Percentiles rank a stretch among this genome's conserved stretches.
These are phyloP conservation scores for Neurospora sp. DNA, from an alignment of 495 filamentous ascomycete species.

Conservation along the genomic window DNA sequence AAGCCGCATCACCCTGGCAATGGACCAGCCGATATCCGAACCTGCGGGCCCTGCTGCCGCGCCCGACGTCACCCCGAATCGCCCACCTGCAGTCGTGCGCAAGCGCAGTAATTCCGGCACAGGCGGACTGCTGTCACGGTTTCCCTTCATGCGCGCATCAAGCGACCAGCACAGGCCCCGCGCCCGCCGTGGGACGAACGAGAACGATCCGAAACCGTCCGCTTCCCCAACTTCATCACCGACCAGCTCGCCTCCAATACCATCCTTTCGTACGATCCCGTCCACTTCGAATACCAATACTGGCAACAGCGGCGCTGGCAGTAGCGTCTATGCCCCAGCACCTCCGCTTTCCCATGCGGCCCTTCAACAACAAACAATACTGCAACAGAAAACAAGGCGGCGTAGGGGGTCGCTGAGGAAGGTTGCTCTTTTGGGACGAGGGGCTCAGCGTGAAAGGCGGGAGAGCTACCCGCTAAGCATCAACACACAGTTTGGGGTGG, in stretches of 20 bases:
- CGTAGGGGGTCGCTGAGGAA: constrained; percentile 73
- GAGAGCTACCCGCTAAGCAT: constrained; percentile 36
- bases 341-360: constrained; percentile 35
- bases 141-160: constrained; percentile 53
- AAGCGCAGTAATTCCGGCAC: constrained; percentile 23
- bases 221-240: constrained; percentile 8
- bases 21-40: constrained; percentile 13
- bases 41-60: constrained; percentile 1
- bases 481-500: constrained; percentile 25
- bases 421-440: constrained; percentile 64
- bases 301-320: constrained; percentile 21
- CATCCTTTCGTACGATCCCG: constrained; percentile 18
- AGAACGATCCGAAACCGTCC: constrained; percentile 12
- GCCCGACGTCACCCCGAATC: constrained; percentile 12
- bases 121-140: constrained; percentile 49
- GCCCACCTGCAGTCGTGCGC: constrained; percentile 12
- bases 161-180: constrained; percentile 32
- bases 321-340: constrained; percentile 23
- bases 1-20: not conserved
- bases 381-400: constrained; percentile 61
- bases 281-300: constrained; percentile 5
- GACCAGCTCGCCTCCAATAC: constrained; percentile 17
- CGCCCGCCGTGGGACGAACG: constrained; percentile 31
- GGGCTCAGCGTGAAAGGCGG: constrained; percentile 48
- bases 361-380: constrained; percentile 41